These are phyloP conservation scores for Oryza brachyantha DNA, from an alignment of 176 grass and related monocot species.

Conservation along the genomic window DNA sequence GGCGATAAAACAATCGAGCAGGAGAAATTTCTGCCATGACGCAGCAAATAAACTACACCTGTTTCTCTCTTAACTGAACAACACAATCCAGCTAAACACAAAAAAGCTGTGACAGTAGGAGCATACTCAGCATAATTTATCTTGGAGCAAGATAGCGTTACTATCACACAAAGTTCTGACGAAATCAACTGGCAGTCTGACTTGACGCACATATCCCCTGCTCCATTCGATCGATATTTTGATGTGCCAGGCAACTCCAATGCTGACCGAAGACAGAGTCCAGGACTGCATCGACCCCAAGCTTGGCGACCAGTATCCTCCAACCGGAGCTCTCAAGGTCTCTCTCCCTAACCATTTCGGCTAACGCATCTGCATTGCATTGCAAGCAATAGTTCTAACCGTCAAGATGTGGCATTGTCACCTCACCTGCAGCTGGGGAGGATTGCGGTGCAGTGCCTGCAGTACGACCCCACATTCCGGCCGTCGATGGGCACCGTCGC, in stretches of 20 bases:
- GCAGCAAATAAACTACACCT: not conserved
- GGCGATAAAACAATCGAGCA: not conserved
- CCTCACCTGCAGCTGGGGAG: constrained; percentile 42
- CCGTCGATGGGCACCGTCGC: constrained; percentile 57
- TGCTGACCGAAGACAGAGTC: constrained; percentile 52
- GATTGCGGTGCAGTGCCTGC: constrained; percentile 52
- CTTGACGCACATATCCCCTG: not conserved
- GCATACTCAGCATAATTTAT: no score
- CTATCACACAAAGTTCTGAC: not conserved
- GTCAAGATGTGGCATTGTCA: not conserved
- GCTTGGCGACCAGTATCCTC: constrained; percentile 41
- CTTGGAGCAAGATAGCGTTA: not conserved
- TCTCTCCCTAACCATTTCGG: not conserved
- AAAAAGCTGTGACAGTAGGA: not conserved
- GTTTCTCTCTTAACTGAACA: not conserved
- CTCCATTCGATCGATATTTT: no score
- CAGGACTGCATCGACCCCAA: constrained; percentile 53
- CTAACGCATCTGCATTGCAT: not conserved
- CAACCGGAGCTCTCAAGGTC: constrained; percentile 46
- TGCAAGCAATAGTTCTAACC: not conserved
- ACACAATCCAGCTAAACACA: not conserved
- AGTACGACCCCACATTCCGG: constrained; percentile 39
- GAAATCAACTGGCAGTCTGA: not conserved
- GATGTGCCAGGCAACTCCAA: constrained; percentile 37
- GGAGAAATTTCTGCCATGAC: not conserved